A percentile compares a stretch with the other conserved stretches of the same genome.
Conservation (phyloP, 2,329 filamentous ascomycete species). For the Apiospora saccharicola region DNA sequence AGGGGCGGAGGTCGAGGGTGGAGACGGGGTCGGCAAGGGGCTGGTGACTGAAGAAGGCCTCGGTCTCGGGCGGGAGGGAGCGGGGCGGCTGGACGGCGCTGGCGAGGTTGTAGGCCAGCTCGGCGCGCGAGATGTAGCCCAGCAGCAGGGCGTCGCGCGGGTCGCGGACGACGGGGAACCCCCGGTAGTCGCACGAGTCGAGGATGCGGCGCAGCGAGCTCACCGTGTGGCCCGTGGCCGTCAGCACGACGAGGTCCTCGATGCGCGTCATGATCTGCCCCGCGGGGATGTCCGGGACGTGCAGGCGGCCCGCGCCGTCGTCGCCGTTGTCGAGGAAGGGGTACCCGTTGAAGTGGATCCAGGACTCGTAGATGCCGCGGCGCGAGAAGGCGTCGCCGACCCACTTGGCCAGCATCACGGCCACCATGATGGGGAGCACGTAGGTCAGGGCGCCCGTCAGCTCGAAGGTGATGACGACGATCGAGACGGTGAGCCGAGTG, state of each 20-base stretch:
- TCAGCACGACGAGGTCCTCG: slow-evolving; percentile 88
- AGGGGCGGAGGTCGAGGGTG: slow-evolving; percentile 88
- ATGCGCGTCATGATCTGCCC: slow-evolving; percentile 90
- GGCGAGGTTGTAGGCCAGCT: slow-evolving; percentile 82
- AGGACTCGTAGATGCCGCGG: slow-evolving; percentile 94
- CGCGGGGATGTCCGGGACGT: slow-evolving; percentile 82
- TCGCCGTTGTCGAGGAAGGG: slow-evolving; percentile 94
- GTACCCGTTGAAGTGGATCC: slow-evolving; percentile 96
- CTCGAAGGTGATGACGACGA: slow-evolving; percentile 99
- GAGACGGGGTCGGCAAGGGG: slow-evolving; percentile 78
- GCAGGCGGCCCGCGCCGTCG: slow-evolving; percentile 56
- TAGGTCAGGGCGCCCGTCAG: slow-evolving; percentile 95
- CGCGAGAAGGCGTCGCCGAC: slow-evolving; percentile 94
- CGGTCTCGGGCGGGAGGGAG: slow-evolving; percentile 72
- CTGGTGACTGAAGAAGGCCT: slow-evolving; percentile 85
- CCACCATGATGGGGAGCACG: slow-evolving; percentile 98
- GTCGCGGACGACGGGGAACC: slow-evolving; percentile 89
- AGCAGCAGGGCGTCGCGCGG: slow-evolving; percentile 79
- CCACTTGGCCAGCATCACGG: slow-evolving; percentile 98
- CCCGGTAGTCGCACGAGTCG: slow-evolving; percentile 78
- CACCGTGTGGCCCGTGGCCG: slow-evolving; percentile 88
- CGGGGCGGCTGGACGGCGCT: slow-evolving; percentile 64
- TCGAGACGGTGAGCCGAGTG: slow-evolving; percentile 95
- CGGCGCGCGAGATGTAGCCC: slow-evolving; percentile 92
- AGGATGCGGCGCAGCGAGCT: slow-evolving; percentile 76